Conservation (phyloP, 306 rosid genomes). For the Rosa chinensis region DNA sequence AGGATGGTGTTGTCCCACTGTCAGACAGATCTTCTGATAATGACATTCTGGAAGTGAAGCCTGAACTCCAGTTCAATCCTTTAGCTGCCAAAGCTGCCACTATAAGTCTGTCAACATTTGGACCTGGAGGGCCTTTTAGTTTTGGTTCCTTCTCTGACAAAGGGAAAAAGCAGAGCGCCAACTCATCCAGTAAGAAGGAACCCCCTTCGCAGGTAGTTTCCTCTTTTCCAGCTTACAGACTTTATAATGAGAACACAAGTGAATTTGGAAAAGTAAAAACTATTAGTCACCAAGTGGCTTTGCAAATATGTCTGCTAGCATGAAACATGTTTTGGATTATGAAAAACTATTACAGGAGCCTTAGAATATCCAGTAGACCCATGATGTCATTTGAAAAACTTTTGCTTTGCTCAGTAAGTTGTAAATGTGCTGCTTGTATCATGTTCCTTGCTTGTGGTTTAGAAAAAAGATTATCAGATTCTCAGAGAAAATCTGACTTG, state of each 20-base stretch:
- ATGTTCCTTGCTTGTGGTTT: background rate
- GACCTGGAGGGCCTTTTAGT: constrained; percentile 65
- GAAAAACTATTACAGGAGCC: background rate
- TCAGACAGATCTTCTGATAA: constrained; percentile 39
- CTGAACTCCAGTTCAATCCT: constrained; percentile 52
- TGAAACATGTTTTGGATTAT: background rate
- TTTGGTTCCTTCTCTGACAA: constrained; percentile 69
- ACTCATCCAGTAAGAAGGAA: constrained; percentile 32
- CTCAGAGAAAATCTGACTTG: background rate
- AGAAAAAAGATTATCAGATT: background rate
- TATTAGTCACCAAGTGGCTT: background rate
- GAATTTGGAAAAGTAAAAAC: background rate
- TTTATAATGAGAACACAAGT: background rate
- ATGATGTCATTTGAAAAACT: background rate
- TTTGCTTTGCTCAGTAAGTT: background rate
- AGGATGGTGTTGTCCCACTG: constrained; percentile 76
- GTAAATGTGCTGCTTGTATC: background rate
- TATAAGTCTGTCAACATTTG: constrained; percentile 69
- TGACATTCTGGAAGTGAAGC: constrained; percentile 9
- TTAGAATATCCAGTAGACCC: background rate
- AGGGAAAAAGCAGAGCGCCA: constrained; percentile 63
- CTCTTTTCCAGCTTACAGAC: background rate
- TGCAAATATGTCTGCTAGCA: background rate
- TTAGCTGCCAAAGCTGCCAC: constrained; percentile 67
- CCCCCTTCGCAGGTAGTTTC: background rate